A percentile compares a stretch with the other conserved stretches of the same genome.
phyloP scores from a whole-genome alignment of 768 basidiomycete genomes.

The Hemileccinum rubropunctum region DNA sequence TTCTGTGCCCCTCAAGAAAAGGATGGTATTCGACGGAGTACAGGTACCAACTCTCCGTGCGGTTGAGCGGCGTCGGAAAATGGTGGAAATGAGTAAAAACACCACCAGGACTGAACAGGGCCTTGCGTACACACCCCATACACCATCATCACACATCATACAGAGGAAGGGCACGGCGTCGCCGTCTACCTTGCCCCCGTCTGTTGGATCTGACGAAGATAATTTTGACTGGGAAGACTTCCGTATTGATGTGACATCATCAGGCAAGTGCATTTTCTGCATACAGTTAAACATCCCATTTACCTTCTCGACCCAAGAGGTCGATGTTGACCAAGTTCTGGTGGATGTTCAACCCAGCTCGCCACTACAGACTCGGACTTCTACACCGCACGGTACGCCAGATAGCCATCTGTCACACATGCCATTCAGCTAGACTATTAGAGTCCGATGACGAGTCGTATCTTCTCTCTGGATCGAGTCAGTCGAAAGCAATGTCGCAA shows the following conservation, averaged over 20 bases:
- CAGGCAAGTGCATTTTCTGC: slow-evolving; percentile 14
- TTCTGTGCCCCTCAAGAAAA: slow-evolving; percentile 25
- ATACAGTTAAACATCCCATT: background rate
- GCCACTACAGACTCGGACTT: background rate
- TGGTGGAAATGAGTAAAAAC: background rate
- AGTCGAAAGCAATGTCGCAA: slow-evolving; percentile 8
- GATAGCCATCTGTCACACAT: background rate
- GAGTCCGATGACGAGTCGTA: background rate
- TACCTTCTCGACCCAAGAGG: slow-evolving; percentile 10
- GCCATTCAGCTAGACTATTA: background rate
- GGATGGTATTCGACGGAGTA: slow-evolving; percentile 30
- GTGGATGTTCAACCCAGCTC: slow-evolving; percentile 8
- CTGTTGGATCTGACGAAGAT: slow-evolving; percentile 16
- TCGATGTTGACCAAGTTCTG: slow-evolving; percentile 23
- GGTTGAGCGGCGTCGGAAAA: slow-evolving; percentile 10
- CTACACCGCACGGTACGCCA: slow-evolving; percentile 11
- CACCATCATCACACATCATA: background rate
- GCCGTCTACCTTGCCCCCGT: background rate
- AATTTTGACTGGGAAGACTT: slow-evolving; percentile 35
- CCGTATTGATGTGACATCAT: slow-evolving; percentile 15
- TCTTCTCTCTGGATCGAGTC: background rate
- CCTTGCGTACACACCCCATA: background rate
- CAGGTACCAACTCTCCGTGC: slow-evolving; percentile 26
- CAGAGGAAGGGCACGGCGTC: background rate
- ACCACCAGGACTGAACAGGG: background rate